Conservation (phyloP, 2,329 filamentous ascomycete species). For the Thermoascus crustaceus region DNA sequence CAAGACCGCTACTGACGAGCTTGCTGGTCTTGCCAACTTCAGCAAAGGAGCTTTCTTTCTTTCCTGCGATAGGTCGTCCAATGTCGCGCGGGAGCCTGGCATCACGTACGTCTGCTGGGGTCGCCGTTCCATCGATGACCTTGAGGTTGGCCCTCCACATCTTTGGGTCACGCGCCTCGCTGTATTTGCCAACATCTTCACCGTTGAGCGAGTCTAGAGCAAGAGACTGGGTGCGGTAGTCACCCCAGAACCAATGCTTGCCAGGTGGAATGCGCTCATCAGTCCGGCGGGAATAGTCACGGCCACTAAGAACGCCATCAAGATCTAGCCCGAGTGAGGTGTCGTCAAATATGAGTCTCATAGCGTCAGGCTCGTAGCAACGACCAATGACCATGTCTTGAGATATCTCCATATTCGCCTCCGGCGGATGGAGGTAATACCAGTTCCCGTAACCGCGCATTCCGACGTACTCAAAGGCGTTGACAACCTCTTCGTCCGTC, state of each 20-base stretch:
- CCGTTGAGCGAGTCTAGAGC: conserved; percentile 49
- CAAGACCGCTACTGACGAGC: conserved; percentile 31
- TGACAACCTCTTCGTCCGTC: conserved; percentile 23
- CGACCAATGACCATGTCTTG: conserved; percentile 48
- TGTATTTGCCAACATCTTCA: conserved; percentile 41
- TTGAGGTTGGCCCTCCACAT: conserved; percentile 41
- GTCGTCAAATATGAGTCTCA: conserved; percentile 38
- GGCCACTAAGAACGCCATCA: conserved; percentile 37
- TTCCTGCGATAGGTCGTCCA: conserved; percentile 18
- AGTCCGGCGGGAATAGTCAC: conserved; percentile 37
- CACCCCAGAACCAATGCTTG: conserved; percentile 50
- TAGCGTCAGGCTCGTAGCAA: conserved; percentile 44
- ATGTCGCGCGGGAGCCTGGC: conserved; percentile 21
- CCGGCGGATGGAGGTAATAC: conserved; percentile 41
- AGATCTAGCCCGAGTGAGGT: conserved; percentile 39
- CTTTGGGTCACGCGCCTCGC: conserved; percentile 37
- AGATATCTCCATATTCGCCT: conserved; percentile 38
- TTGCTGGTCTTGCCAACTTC: conserved; percentile 30
- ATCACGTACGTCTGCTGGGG: conserved; percentile 15
- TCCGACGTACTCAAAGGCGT: conserved; percentile 29
- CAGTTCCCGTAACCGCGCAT: conserved; percentile 44
- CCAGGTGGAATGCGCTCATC: conserved; percentile 42
- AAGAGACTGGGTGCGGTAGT: conserved; percentile 48
- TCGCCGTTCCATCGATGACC: conserved; percentile 32
- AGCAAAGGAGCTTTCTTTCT: conserved; percentile 18